Conservation (phyloP, 176 grass and related monocot species). For the Carex kokanica region DNA sequence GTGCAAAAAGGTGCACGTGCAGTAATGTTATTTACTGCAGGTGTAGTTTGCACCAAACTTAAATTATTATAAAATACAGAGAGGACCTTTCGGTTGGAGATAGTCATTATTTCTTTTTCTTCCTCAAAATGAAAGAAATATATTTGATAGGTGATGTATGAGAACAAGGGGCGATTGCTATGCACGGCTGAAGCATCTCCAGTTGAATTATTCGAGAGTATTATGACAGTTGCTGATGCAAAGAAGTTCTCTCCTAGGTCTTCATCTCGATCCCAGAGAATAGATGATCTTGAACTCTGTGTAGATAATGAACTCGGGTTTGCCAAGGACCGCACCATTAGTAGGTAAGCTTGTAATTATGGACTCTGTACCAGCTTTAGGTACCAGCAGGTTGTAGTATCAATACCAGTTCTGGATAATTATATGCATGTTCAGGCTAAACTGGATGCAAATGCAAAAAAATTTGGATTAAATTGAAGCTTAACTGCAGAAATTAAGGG, state of each 20-base stretch:
- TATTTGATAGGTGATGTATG: constrained; percentile 48
- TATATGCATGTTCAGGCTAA: background rate
- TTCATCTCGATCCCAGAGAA: constrained; percentile 30
- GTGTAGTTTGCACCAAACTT: background rate
- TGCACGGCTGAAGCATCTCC: constrained; percentile 44
- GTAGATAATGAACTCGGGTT: constrained; percentile 95
- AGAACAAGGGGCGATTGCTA: constrained; percentile 46
- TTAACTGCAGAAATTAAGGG: background rate
- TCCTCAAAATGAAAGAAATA: background rate
- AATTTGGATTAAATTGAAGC: background rate
- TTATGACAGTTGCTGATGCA: constrained; percentile 37
- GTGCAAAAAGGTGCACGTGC: background rate
- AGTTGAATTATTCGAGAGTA: constrained; percentile 42
- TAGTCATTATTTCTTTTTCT: background rate
- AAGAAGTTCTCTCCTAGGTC: constrained; percentile 38
- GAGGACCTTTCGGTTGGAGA: background rate
- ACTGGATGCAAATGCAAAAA: background rate
- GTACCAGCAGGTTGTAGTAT: background rate
- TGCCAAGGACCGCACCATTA: constrained; percentile 59
- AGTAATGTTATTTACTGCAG: background rate
- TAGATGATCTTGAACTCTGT: constrained; percentile 76
- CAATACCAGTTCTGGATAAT: background rate
- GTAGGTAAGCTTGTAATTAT: constrained; percentile 19
- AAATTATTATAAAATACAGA: background rate
- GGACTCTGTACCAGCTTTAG: background rate